A percentile compares a stretch with the other conserved stretches of the same genome.
Conservation (phyloP, 164 flowering plant species). For the Stephania cephalantha region DNA sequence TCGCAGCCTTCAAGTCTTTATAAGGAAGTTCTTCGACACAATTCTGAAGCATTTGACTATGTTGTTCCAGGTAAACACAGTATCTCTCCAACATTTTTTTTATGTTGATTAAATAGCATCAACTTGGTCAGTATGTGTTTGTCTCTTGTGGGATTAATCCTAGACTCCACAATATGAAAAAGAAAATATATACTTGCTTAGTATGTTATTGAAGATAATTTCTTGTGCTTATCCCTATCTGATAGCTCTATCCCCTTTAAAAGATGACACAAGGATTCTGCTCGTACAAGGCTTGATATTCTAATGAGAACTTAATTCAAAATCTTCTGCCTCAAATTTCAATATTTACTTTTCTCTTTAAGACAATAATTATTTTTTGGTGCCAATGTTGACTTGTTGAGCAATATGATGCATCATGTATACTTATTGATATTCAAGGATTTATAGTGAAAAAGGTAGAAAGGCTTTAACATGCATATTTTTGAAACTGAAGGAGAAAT, state of each 20-base stretch:
- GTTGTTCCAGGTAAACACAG: constrained; percentile 61
- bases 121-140: too few species aligned
- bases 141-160: too few species aligned
- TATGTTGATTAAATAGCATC: not conserved
- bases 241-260: not conserved
- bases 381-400: not conserved
- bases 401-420: too few species aligned
- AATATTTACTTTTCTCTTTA: too few species aligned
- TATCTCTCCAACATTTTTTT: constrained; percentile 2
- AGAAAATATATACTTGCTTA: not conserved
- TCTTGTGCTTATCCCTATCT: not conserved
- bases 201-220: not conserved
- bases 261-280: not conserved
- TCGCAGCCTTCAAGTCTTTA: constrained; percentile 43
- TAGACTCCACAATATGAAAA: too few species aligned
- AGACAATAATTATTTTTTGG: not conserved
- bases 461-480: too few species aligned
- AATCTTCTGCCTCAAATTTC: not conserved
- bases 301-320: not conserved
- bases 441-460: too few species aligned
- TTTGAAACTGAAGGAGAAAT: too few species aligned
- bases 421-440: too few species aligned
- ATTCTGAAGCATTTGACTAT: constrained; percentile 62
- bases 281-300: not conserved
- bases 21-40: constrained; percentile 50